Evolutionary conservation across 2,329 filamentous ascomycete species (phyloP).

Genomic region (Alternaria sp.): DNA sequence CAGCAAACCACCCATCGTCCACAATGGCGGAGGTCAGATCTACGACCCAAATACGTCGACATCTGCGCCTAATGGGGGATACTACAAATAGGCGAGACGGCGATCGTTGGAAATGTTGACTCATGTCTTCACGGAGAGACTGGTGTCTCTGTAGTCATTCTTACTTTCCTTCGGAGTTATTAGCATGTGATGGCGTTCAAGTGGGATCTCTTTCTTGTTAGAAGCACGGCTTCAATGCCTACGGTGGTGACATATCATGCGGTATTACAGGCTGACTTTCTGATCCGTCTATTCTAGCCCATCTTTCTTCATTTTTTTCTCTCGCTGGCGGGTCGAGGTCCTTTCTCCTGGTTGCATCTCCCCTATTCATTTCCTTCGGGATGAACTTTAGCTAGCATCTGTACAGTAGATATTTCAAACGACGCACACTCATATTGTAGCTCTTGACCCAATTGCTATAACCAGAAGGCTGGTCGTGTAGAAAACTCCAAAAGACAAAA

Average conservation of each 20-base stretch:
- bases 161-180: not conserved
- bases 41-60: constrained; percentile 44
- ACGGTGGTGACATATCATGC: not conserved
- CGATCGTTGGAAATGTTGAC: not conserved
- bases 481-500: no score
- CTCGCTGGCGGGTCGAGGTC: constrained; percentile 10
- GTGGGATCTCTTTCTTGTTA: not conserved
- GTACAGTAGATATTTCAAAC: not conserved
- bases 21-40: constrained; percentile 42
- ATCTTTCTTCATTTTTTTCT: not conserved
- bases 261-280: not conserved
- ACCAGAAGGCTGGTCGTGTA: not conserved
- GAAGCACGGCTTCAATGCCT: not conserved
- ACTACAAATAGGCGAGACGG: constrained; percentile 35
- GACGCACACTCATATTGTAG: not conserved
- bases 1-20: constrained; percentile 42
- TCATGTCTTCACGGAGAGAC: not conserved
- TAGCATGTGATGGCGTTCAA: not conserved
- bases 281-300: not conserved
- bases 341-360: constrained; percentile 17
- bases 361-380: constrained; percentile 7
- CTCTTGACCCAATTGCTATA: not conserved
- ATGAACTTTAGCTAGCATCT: constrained; percentile 1
- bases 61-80: constrained; percentile 40
- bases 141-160: not conserved